These are phyloP conservation scores for Magnusiomyces fungicola DNA, from an alignment of 1,139 yeast genomes.

Conservation along the genomic window DNA sequence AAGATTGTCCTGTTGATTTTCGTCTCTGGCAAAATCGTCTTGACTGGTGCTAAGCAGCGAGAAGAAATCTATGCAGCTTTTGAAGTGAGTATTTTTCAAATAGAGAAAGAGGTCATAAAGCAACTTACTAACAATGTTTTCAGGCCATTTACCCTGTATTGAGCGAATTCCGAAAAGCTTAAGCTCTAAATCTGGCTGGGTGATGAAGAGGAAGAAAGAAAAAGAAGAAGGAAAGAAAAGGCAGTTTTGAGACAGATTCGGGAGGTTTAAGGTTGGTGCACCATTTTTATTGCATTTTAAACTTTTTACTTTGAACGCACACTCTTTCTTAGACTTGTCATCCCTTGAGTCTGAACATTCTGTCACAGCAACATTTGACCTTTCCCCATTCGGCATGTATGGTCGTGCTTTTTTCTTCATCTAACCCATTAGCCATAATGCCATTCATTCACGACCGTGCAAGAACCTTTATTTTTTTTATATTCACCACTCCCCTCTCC, in stretches of 20 bases:
- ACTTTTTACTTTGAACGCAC: background rate
- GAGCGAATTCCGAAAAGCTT: conserved; percentile 91
- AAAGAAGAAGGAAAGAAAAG: background rate
- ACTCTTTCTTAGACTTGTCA: too few species aligned
- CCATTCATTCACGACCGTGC: too few species aligned
- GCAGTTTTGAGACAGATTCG: background rate
- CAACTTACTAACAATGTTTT: background rate
- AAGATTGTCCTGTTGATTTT: conserved; percentile 91
- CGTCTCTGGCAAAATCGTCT: conserved; percentile 94
- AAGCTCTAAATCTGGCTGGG: conserved; percentile 16
- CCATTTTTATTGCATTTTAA: background rate
- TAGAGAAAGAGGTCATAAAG: background rate
- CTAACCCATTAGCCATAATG: background rate
- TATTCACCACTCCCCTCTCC: background rate
- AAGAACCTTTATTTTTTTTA: too few species aligned
- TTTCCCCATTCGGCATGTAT: too few species aligned
- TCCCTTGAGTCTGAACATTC: too few species aligned
- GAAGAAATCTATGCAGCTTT: conserved; percentile 98
- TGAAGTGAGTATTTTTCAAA: conserved; percentile 36
- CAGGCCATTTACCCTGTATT: conserved; percentile 89
- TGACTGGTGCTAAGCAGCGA: conserved; percentile 98
- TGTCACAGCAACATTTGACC: too few species aligned
- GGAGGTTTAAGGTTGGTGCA: background rate
- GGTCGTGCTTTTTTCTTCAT: background rate
- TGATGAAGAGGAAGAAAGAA: background rate